These are phyloP conservation scores for Dendrocalamus latiflorus DNA, from an alignment of 202 grass and related monocot genomes.

Conservation along the genomic window DNA sequence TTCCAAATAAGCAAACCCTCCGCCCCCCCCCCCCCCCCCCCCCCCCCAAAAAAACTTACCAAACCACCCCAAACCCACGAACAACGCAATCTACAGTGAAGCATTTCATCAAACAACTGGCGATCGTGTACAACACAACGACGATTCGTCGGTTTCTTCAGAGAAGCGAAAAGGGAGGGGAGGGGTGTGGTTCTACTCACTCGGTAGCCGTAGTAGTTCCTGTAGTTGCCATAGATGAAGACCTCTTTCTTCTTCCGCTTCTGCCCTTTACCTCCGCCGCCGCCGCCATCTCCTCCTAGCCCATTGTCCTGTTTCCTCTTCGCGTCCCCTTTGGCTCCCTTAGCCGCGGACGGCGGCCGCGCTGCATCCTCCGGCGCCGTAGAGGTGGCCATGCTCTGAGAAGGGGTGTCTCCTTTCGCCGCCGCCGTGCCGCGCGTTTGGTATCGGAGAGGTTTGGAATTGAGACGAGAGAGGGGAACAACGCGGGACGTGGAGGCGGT, in stretches of 20 bases:
- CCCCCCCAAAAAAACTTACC: too few species aligned
- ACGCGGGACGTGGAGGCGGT: too few species aligned
- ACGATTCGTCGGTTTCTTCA: too few species aligned
- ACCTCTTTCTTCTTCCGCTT: slow-evolving; percentile 70
- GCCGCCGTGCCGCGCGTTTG: too few species aligned
- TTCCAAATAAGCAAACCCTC: background rate
- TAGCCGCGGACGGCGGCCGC: background rate
- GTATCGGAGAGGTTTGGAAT: too few species aligned
- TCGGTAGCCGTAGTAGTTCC: slow-evolving; percentile 88
- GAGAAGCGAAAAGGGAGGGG: background rate
- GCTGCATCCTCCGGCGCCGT: background rate
- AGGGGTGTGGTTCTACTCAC: slow-evolving; percentile 31
- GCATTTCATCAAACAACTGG: background rate
- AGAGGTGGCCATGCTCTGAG: slow-evolving; percentile 9
- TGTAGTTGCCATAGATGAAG: slow-evolving; percentile 96
- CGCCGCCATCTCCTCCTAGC: background rate
- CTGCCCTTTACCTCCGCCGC: slow-evolving; percentile 3
- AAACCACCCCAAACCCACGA: background rate
- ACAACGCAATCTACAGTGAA: background rate
- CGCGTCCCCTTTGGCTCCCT: background rate
- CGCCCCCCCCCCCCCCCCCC: too few species aligned
- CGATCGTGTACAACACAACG: background rate
- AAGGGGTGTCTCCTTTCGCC: background rate
- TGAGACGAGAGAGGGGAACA: too few species aligned
- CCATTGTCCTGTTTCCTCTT: background rate